Base-by-base conservation (phyloP, 163 green algal species). In the Chlamydomonas reinhardtii region DNA sequence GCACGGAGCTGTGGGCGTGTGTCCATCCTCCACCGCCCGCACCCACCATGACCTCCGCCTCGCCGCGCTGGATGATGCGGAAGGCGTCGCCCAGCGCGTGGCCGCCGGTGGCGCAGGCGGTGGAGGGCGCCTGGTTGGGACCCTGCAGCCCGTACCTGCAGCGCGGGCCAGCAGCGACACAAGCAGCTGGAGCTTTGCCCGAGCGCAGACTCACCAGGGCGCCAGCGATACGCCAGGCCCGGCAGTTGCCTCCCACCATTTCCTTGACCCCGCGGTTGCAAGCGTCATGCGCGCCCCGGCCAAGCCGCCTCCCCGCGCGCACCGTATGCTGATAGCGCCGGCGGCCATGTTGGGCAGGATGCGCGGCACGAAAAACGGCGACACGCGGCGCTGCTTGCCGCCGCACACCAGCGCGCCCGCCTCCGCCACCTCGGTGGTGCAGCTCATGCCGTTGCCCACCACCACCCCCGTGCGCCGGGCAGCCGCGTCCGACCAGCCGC, bases 271-370 rank as follows among this genome's bases (percentile, higher is more conserved):
- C n/a, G n/a, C n/a, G n/a, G n/a, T n/a, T n/a, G n/a, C n/a, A n/a
- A n/a, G n/a, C n/a, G n/a, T n/a, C n/a, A n/a, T n/a, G n/a, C n/a
- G n/a, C n/a, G n/a, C n/a, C n/a, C n/a, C n/a, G n/a, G n/a, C n/a
- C n/a, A n/a, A n/a, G n/a, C n/a, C n/a, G n/a, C n/a, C n/a, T n/a
- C n/a, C n/a, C n/a, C 48, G 1, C 48, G 19, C 70, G 43, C 24
- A 93, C 92, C 81, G 94, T 84, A 99, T 98, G 90, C 94, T 96
- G 73, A 99, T 94, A 0, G 94, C 91, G 0, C 97, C 97, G 0
- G 96, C 94, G 9, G 97, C 95, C 94, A 98, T 98, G 94, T 99
- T 99, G 84, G 92, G 79, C 43, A 99, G 90, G 31, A 99, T 96
- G 24, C 93, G 89, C n/a, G 98, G 96, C 29, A 99, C 92, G 76